phyloP scores from a whole-genome alignment of 2,329 filamentous ascomycete species.

The Xylariales sp. region DNA sequence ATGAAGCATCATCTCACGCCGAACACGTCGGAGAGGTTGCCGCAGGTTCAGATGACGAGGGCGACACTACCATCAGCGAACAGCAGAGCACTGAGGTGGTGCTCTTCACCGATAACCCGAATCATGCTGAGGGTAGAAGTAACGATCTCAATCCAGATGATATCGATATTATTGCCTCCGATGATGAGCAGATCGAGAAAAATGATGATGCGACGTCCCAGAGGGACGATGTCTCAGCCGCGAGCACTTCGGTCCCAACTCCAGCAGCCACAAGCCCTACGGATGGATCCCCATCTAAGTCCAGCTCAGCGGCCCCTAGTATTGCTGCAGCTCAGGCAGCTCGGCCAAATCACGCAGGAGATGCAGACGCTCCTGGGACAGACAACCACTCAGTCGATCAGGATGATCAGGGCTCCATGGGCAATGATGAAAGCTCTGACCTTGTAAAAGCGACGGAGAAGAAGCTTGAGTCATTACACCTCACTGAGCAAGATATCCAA shows the following conservation, averaged over 20 bases:
- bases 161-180: slow-evolving; percentile 43
- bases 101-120: too few relatives aligned
- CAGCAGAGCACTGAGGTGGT: too few relatives aligned
- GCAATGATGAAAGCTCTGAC: neutral
- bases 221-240: slow-evolving; percentile 8
- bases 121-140: too few relatives aligned
- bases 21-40: too few relatives aligned
- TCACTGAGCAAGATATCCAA: slow-evolving; percentile 27
- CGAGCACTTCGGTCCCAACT: slow-evolving; percentile 6
- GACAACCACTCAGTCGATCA: neutral
- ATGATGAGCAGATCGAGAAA: slow-evolving; percentile 27
- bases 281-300: slow-evolving; percentile 1
- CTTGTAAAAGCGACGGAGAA: neutral
- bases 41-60: too few relatives aligned
- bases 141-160: slow-evolving; percentile 36
- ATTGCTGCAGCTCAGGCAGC: too few relatives aligned
- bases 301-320: neutral
- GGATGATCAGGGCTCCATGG: neutral
- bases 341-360: too few relatives aligned
- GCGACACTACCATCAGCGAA: too few relatives aligned
- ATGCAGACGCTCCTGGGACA: too few relatives aligned
- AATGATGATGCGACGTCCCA: slow-evolving; percentile 9
- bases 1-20: too few relatives aligned
- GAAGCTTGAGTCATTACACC: slow-evolving; percentile 13
- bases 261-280: slow-evolving; percentile 3